Percentiles rank a stretch among this genome's conserved stretches.
phyloP scores from a whole-genome alignment of 257 asterid genomes.

The Fraxinus excelsior region DNA sequence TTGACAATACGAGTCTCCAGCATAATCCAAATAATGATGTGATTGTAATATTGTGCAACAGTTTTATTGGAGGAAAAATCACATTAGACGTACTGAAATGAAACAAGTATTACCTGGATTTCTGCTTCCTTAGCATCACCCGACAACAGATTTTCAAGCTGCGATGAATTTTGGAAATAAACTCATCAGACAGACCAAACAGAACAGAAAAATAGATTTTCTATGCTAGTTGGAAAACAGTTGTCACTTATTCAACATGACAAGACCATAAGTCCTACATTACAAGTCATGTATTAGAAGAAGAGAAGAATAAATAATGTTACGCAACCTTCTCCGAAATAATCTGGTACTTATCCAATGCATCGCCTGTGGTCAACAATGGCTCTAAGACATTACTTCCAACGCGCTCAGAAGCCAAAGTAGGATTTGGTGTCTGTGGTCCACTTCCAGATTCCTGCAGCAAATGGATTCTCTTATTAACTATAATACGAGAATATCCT shows the following conservation, averaged over 20 bases:
- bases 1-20: neutral
- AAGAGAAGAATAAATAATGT: neutral
- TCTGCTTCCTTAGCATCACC: slow-evolving; percentile 72
- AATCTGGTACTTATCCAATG: slow-evolving; percentile 81
- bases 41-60: neutral
- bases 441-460: slow-evolving; percentile 63
- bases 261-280: neutral
- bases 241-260: neutral
- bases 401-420: slow-evolving; percentile 60
- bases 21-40: neutral
- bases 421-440: slow-evolving; percentile 50
- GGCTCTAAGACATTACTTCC: slow-evolving; percentile 65
- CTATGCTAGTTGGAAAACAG: neutral
- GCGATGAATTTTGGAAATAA: slow-evolving; percentile 35
- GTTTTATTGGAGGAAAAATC: too few relatives aligned
- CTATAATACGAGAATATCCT: neutral
- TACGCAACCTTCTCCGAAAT: slow-evolving; percentile 82
- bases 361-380: slow-evolving; percentile 79
- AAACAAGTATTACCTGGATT: slow-evolving; percentile 60
- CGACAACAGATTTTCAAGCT: slow-evolving; percentile 76
- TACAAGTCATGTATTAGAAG: slow-evolving; percentile 1
- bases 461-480: slow-evolving; percentile 9
- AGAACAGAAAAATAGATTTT: neutral
- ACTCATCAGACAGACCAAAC: slow-evolving; percentile 19
- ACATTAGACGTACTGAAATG: neutral